phyloP scores from a whole-genome alignment of 495 filamentous ascomycete genomes.

The Aspergillus sparsus region DNA sequence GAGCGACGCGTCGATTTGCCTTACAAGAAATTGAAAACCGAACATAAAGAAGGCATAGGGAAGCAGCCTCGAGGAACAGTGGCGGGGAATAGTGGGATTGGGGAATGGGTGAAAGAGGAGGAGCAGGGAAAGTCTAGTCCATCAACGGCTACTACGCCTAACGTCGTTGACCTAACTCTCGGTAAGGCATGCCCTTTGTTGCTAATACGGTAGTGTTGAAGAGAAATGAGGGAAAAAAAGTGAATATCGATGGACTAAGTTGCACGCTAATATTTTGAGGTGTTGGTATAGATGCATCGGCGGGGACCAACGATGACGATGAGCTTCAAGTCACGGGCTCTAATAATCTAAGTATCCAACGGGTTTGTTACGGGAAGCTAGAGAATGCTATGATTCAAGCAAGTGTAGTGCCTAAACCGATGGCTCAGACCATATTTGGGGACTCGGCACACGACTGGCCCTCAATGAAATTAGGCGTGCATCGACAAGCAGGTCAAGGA shows the following conservation, averaged over 20 bases:
- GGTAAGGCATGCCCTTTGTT: conserved; percentile 31
- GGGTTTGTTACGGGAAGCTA: conserved; percentile 85
- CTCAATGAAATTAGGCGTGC: conserved; percentile 67
- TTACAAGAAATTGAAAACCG: conserved; percentile 65
- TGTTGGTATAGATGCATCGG: conserved; percentile 22
- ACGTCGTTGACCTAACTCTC: conserved; percentile 67
- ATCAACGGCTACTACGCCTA: conserved; percentile 22
- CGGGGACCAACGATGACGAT: conserved; percentile 39
- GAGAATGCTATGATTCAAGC: conserved; percentile 69
- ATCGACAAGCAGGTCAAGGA: conserved; percentile 54
- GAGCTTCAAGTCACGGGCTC: conserved; percentile 48
- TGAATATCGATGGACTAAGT: not conserved
- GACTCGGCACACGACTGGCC: conserved; percentile 58
- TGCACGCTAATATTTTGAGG: not conserved
- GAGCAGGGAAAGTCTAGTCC: conserved; percentile 37
- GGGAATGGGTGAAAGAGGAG: conserved; percentile 65
- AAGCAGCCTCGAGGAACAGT: conserved; percentile 32
- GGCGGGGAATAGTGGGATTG: conserved; percentile 56
- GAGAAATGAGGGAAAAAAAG: no score
- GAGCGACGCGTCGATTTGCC: conserved; percentile 61
- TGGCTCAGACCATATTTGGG: conserved; percentile 49
- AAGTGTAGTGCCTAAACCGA: conserved; percentile 65
- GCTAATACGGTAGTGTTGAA: no score
- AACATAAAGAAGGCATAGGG: conserved; percentile 43
- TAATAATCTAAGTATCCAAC: conserved; percentile 50